Evolutionary conservation across 1,284 basidiomycete species (phyloP), one percentile per base, ranked within the genome.

Genomic region (Cryptococcus sp.): DNA sequence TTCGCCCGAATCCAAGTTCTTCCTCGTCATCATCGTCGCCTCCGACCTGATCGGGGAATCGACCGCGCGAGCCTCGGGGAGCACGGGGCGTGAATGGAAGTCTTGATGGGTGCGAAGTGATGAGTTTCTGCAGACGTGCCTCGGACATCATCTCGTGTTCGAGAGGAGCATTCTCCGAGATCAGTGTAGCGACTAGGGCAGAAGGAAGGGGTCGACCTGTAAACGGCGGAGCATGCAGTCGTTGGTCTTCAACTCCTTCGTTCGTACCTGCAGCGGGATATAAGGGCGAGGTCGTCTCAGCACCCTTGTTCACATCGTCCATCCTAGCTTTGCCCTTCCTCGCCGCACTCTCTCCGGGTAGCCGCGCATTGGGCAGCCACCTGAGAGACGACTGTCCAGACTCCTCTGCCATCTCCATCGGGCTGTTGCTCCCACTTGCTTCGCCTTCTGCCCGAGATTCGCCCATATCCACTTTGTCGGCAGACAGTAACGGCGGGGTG

Each of bases 91-190:
- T 76, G 20, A 78, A 58, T 1, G 76, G 69, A 5, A 75, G 58
- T 13, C 69, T 69, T 5, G 63, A 62, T 1, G 74, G 73, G 51
- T 78, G 76, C 0, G 72, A 75, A 3, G 61, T 54, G 15, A 78
- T 57, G 17, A 75, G 65, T 3, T 72, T 61, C 56, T 76, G 74
- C 19, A 75, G 55, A 4, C 71, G 62, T 5, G 76, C 76, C 64
- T 78, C 76, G 1, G 73, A 75, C n/a, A 69, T 68, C 61, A 78
- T 76, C 47, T 78, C 76, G 53, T 78, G 76, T 60, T 76, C 71
- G 7, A 71, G 60, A 6, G 76, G 76, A 16, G 69, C 57, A 11
- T 66, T 59, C 58, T 78, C 76, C 13, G 72, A 75, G 17, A 76
- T 72, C 17, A 78, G 63, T 3, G 76, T 78, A n/a, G 73, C 72